A percentile compares a stretch with the other conserved stretches of the same genome.
Conservation (phyloP, 164 flowering plant genomes). For the Akebia trifoliata region DNA sequence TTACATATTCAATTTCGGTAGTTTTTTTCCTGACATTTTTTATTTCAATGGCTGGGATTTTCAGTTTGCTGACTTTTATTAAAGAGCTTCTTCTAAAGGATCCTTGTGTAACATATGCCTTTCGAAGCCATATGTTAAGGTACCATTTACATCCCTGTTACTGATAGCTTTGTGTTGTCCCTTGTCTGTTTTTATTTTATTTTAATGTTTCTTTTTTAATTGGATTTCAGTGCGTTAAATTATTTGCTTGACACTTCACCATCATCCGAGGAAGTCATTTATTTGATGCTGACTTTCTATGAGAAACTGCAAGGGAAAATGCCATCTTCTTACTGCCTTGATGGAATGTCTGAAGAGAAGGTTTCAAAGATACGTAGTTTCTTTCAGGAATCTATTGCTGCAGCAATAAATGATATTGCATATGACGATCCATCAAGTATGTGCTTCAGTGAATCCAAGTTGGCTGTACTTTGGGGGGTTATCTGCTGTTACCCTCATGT, state of each 20-base stretch:
- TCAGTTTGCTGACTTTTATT: constrained; percentile 66
- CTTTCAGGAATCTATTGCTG: constrained; percentile 29
- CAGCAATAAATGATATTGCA: constrained; percentile 25
- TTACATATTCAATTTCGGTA: constrained; percentile 1
- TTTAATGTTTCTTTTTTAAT: constrained; percentile 12
- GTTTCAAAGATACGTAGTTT: constrained; percentile 27
- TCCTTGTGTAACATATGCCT: constrained; percentile 29
- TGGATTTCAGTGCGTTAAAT: constrained; percentile 52
- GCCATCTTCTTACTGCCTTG: constrained; percentile 19
- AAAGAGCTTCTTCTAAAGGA: constrained; percentile 52
- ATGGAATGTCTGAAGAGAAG: constrained; percentile 26
- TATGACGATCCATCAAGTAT: constrained; percentile 17
- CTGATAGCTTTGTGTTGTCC: not conserved
- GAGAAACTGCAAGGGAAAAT: constrained; percentile 37
- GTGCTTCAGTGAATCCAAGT: constrained; percentile 26
- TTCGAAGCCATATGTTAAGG: constrained; percentile 56
- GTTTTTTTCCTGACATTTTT: constrained; percentile 1
- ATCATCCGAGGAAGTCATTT: constrained; percentile 45
- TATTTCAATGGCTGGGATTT: constrained; percentile 15
- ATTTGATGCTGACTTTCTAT: constrained; percentile 45
- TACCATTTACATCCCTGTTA: constrained; percentile 18
- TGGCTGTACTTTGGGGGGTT: constrained; percentile 71
- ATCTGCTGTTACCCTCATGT: constrained; percentile 51
- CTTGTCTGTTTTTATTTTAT: constrained; percentile 2
- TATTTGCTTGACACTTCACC: constrained; percentile 39